Evolutionary conservation across 2,329 filamentous ascomycete genomes (phyloP).

Genomic region (Fusarium sp.): DNA sequence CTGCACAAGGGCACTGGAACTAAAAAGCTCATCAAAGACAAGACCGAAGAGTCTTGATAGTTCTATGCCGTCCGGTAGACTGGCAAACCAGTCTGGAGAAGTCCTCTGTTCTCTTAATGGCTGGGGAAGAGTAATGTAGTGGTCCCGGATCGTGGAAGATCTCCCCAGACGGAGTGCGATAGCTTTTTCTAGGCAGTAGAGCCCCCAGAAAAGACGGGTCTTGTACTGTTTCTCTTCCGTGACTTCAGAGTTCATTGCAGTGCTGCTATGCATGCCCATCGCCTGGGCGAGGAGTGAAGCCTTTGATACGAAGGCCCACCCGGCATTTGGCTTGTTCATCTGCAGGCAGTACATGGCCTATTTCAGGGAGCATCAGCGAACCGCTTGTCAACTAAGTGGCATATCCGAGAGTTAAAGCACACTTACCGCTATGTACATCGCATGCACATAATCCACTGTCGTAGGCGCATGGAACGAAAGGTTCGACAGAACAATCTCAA

Average conservation of each 20-base stretch:
- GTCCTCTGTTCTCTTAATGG: neutral
- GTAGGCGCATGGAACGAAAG: neutral
- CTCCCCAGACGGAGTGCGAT: neutral
- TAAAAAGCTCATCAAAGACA: neutral
- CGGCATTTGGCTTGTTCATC: neutral
- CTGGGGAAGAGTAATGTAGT: neutral
- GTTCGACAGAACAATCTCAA: neutral
- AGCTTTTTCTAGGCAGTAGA: neutral
- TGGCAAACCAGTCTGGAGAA: neutral
- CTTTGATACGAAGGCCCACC: neutral
- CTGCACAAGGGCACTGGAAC: neutral
- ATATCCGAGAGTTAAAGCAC: neutral
- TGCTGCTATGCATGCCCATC: neutral
- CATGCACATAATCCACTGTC: neutral
- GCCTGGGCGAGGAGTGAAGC: neutral
- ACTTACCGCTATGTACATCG: neutral
- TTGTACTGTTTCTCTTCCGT: neutral
- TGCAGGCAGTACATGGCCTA: neutral
- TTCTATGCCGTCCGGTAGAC: neutral
- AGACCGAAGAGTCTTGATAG: neutral
- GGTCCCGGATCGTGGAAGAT: neutral
- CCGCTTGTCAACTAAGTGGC: rapidly evolving
- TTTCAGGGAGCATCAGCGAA: neutral
- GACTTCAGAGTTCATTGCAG: neutral
- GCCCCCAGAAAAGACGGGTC: neutral